These are phyloP conservation scores for Lyophyllum atratum DNA, from an alignment of 768 basidiomycete species.

Conservation along the genomic window DNA sequence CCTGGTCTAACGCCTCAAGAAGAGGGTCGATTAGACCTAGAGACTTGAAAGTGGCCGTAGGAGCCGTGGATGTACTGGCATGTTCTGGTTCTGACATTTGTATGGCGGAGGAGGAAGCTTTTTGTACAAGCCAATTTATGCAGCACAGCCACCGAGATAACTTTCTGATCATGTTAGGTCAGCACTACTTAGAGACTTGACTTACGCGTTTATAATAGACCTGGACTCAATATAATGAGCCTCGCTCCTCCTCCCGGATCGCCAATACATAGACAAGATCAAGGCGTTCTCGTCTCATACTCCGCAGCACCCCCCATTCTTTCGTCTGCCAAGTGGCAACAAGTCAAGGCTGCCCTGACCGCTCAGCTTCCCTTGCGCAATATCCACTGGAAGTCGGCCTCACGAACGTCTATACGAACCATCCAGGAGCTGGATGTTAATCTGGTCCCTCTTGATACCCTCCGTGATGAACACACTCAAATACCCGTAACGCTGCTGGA, in stretches of 20 bases:
- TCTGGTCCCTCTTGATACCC: conserved; percentile 64
- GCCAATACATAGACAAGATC: conserved; percentile 18
- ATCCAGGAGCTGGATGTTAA: conserved; percentile 87
- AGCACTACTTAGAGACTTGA: too few species aligned
- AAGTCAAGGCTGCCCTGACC: conserved; percentile 63
- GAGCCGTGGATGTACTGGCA: conserved; percentile 42
- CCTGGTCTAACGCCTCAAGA: conserved; percentile 77
- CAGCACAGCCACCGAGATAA: conserved; percentile 27
- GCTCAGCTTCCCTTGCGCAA: conserved; percentile 83
- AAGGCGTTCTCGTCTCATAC: conserved; percentile 69
- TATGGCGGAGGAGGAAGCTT: conserved; percentile 16
- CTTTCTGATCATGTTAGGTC: too few species aligned
- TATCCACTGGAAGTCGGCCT: conserved; percentile 88
- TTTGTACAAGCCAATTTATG: conserved; percentile 24
- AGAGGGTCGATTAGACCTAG: conserved; percentile 91
- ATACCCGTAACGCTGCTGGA: conserved; percentile 79
- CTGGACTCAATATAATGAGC: too few species aligned
- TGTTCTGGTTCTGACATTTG: conserved; percentile 68
- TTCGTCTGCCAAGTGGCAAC: conserved; percentile 72
- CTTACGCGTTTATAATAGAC: too few species aligned
- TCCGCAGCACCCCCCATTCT: conserved; percentile 64
- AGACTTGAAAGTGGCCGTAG: conserved; percentile 64
- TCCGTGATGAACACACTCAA: conserved; percentile 77
- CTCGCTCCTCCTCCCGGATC: too few species aligned
- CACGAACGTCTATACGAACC: conserved; percentile 73